Base-by-base conservation (phyloP, 305 asterid genomes). In the Caryopteris hybrid region DNA sequence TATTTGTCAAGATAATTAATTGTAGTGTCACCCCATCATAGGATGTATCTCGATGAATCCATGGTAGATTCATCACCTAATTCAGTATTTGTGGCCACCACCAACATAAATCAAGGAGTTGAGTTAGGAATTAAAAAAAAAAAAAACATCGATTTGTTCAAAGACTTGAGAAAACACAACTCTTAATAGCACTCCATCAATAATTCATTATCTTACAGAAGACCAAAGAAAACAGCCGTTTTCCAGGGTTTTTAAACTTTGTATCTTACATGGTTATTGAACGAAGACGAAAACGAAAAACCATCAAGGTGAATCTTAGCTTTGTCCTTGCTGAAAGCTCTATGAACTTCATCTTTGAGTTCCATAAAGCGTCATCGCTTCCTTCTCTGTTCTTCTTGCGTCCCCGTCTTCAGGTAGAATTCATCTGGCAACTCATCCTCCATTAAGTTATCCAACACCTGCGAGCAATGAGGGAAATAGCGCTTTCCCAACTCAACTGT, bases 391-490 rank as follows among this genome's bases (percentile, higher is more conserved):
- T 89, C 94, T 27, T 86, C 96, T 6, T 76, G 80, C 17, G 90
- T 86, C 56, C 91, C 96, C 76, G 66, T 80, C 69, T 86, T 88
- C 1, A 86, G 91, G 78, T 79, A 83, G 68, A 79, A 38, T 1
- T 79, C 45, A 27, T 84, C 91, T 0, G 83, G 84, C 27, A 74
- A 72, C 61, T 85, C 96, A 38, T 86, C 90, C 66, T 89, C 90
- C 91, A 83, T 83, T 41, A 86, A 83, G 71, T 77, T 86, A 74
- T 85, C 96, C 74, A 85, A 78, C 58, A 86, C 94, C 71, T 78
- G 87, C 5, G 94, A 89, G 86, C 96, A 88, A 46, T 84, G 69
- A 17, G 94, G 94, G 47, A 86, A 89, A 70, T 84, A 85, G 8
- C 87, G 84, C 45, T 73, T 65, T 13, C 94, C 94, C 67, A 86